Percentiles rank a stretch among this genome's conserved stretches.
Evolutionary conservation across 192 early-diverging fungal species (phyloP).

Genomic region (Coemansia sp.): DNA sequence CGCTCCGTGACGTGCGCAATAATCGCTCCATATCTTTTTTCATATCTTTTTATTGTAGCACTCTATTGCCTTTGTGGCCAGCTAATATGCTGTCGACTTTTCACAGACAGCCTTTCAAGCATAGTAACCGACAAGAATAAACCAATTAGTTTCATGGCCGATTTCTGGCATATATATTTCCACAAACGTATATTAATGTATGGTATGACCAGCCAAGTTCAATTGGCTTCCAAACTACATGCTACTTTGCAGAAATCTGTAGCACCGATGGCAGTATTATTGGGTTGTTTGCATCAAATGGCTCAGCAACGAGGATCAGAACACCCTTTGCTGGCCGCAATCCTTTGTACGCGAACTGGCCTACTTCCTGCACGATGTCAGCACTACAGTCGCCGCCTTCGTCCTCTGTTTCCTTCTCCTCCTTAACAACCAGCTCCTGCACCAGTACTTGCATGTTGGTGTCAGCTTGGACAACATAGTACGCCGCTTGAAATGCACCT

Average conservation of each 20-base stretch:
- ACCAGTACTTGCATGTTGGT: slow-evolving; percentile 18
- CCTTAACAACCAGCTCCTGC: slow-evolving; percentile 42
- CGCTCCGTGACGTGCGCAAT: too few relatives aligned
- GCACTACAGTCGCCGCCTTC: background rate
- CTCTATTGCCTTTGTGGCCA: too few relatives aligned
- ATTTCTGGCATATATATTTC: too few relatives aligned
- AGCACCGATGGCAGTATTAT: slow-evolving; percentile 24
- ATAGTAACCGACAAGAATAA: too few relatives aligned
- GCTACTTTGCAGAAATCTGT: background rate
- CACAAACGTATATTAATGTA: too few relatives aligned
- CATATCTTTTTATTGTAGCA: too few relatives aligned
- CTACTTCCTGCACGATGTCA: background rate
- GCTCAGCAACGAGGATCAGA: slow-evolving; percentile 46
- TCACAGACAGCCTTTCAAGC: too few relatives aligned
- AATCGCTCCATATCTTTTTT: too few relatives aligned
- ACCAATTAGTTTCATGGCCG: too few relatives aligned
- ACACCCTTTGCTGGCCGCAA: slow-evolving; percentile 16
- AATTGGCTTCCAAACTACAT: too few relatives aligned
- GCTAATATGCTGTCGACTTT: too few relatives aligned
- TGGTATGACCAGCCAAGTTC: too few relatives aligned
- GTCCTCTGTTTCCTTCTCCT: slow-evolving; percentile 18
- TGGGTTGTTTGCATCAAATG: slow-evolving; percentile 47
- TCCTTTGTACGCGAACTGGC: slow-evolving; percentile 36
- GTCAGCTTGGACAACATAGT: slow-evolving; percentile 32
- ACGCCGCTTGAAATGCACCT: slow-evolving; percentile 45